These are phyloP conservation scores for Xylaria palmicola DNA, from an alignment of 495 filamentous ascomycete genomes.

Conservation along the genomic window DNA sequence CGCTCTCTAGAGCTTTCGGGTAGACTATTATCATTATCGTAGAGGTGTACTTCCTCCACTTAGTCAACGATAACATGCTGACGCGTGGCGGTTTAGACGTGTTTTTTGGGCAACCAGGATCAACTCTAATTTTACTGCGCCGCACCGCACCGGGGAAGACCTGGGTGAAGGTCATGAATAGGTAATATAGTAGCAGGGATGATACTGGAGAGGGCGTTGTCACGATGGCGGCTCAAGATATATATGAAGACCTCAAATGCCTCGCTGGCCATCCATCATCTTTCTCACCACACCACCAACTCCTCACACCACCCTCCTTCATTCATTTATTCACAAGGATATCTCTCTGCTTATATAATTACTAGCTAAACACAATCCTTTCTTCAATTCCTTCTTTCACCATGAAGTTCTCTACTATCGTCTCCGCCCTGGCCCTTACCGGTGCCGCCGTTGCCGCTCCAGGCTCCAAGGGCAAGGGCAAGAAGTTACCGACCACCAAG, in stretches of 20 bases:
- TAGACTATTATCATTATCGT: no score
- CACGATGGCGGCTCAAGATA: background rate
- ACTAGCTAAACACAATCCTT: background rate
- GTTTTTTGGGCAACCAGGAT: no score
- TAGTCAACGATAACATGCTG: no score
- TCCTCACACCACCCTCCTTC: background rate
- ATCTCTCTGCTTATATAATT: background rate
- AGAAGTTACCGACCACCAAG: constrained; percentile 12
- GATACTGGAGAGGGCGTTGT: no score
- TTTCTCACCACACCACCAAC: background rate
- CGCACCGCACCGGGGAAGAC: no score
- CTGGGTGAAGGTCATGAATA: no score
- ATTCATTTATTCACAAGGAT: background rate
- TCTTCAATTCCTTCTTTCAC: background rate
- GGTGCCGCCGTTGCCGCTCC: constrained; percentile 10
- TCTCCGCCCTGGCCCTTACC: constrained; percentile 10
- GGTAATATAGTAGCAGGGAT: no score
- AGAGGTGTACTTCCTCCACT: no score
- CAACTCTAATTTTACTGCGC: no score
- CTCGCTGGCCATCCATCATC: background rate
- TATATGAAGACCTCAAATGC: constrained; percentile 2
- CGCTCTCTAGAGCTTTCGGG: no score
- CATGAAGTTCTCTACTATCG: constrained; percentile 12
- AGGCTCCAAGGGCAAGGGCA: background rate
- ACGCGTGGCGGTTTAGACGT: no score